Percentiles rank a stretch among this genome's conserved stretches.
These are phyloP conservation scores for Pleoardoris graminearum DNA, from an alignment of 2,329 filamentous ascomycete genomes.

Conservation along the genomic window DNA sequence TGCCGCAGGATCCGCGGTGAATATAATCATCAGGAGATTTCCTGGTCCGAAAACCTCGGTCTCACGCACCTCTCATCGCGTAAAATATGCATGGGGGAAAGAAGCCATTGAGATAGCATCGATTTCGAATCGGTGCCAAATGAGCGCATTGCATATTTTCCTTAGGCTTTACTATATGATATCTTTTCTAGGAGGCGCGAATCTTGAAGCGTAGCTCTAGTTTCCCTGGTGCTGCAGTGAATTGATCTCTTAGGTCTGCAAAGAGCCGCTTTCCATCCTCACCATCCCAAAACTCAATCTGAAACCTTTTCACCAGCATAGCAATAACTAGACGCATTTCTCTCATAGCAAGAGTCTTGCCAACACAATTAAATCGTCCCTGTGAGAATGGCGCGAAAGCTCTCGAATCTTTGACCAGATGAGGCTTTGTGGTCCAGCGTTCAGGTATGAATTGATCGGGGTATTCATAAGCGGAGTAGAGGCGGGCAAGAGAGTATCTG, in stretches of 20 bases:
- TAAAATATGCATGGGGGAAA: too few relatives aligned
- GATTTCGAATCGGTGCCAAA: too few relatives aligned
- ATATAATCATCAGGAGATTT: too few relatives aligned
- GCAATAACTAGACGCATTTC: neutral
- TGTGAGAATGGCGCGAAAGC: slow-evolving; percentile 16
- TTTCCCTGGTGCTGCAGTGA: neutral
- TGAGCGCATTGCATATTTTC: too few relatives aligned
- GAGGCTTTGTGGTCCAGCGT: slow-evolving; percentile 16
- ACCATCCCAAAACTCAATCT: neutral
- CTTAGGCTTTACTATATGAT: too few relatives aligned
- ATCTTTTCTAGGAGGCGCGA: too few relatives aligned
- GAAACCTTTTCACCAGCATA: slow-evolving; percentile 2
- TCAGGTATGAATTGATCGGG: slow-evolving; percentile 22
- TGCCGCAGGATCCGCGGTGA: too few relatives aligned
- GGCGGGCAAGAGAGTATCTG: slow-evolving; percentile 11
- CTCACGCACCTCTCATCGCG: too few relatives aligned
- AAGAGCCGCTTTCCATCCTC: neutral
- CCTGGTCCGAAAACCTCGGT: too few relatives aligned
- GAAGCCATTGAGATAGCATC: too few relatives aligned
- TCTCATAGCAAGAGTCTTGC: neutral
- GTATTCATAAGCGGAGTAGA: neutral
- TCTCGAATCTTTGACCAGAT: slow-evolving; percentile 7
- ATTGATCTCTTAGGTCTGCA: neutral
- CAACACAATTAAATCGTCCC: neutral
- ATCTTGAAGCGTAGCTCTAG: neutral